Base-by-base conservation (phyloP, 2,329 filamentous ascomycete genomes). In the Diaporthe capsici region DNA sequence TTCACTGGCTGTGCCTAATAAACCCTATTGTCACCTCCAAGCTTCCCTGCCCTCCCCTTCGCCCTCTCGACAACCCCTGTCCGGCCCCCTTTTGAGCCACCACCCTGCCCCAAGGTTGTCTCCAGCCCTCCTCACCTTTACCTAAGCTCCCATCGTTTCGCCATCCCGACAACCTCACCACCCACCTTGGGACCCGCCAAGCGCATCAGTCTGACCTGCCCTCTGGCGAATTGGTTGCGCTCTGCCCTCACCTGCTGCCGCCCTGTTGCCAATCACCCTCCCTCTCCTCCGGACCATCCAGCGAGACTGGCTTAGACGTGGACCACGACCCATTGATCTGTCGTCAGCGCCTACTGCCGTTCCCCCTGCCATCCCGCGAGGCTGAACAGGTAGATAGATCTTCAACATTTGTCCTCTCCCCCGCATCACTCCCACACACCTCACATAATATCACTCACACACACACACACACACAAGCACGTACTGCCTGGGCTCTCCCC, bases 381-480 rank as follows among this genome's bases (percentile, higher is more conserved):
- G 76, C 72, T 73, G 76, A 77, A 75, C 76, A 76, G 76, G 75
- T 77, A 77, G 75, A 76, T 71, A 75, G 74, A 51, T 49, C 76
- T 73, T 72, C 76, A 76, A 39, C 76, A 63, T 72, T 75, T 76
- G 67, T 74, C 72, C 65, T 65, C 44, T 71, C 71, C 71, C 70
- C 44, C 47, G 44, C 55, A 37, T 67, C 65, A 39, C 57, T 68
- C 49, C 49, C 57, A 37, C 49, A 25, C 65, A 39, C 44, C 63
- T 51, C 44, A 51, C 61, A 49, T 65, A 65, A 65, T 49, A 65
- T n/a, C 49, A 55, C 37, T 28, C 22, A 53, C 49, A 39, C 49
- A 55, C 37, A 42, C 37, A 42, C 22, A 53, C 49, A 39, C 34
- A 39, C n/a, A 37, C 31, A 22, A 44, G 31, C 68, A 53, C 28